These are phyloP conservation scores for Chloranthus sessilifolius DNA, from an alignment of 164 flowering plant species.

Conservation along the genomic window DNA sequence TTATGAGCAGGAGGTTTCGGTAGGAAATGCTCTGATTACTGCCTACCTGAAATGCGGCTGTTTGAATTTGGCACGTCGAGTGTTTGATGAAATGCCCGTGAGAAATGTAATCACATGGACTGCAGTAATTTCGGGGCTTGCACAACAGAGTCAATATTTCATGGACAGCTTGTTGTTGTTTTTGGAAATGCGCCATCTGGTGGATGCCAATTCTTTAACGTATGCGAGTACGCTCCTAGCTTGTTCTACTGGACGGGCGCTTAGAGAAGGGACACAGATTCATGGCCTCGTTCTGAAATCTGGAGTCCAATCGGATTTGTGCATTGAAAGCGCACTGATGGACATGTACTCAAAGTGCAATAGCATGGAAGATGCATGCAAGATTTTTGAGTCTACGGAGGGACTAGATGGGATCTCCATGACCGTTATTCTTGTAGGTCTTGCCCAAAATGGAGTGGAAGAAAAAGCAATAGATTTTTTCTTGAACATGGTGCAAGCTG, in stretches of 20 bases:
- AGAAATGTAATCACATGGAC: constrained; percentile 88
- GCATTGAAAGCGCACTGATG: constrained; percentile 80
- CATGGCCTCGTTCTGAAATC: constrained; percentile 59
- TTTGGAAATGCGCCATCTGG: constrained; percentile 40
- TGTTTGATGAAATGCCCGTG: constrained; percentile 62
- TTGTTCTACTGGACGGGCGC: constrained; percentile 61
- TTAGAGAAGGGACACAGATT: constrained; percentile 64
- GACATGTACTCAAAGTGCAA: constrained; percentile 88
- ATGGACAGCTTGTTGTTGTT: constrained; percentile 58
- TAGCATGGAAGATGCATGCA: constrained; percentile 53
- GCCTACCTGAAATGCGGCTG: constrained; percentile 57
- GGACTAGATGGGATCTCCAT: constrained; percentile 63
- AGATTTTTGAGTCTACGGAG: constrained; percentile 54
- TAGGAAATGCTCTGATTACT: constrained; percentile 74
- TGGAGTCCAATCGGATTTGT: constrained; percentile 56
- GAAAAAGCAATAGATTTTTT: constrained; percentile 70
- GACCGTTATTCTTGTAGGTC: constrained; percentile 79
- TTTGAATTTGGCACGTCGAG: constrained; percentile 30
- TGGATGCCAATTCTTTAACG: constrained; percentile 59
- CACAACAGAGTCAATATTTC: constrained; percentile 43
- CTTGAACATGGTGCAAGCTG: constrained; percentile 42
- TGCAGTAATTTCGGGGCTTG: constrained; percentile 71
- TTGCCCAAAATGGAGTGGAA: constrained; percentile 82
- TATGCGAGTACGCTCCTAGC: constrained; percentile 56
- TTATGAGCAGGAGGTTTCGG: constrained; percentile 44